Conservation (phyloP, 1,284 basidiomycete species). For the Cryptococcus jaspeensis region DNA sequence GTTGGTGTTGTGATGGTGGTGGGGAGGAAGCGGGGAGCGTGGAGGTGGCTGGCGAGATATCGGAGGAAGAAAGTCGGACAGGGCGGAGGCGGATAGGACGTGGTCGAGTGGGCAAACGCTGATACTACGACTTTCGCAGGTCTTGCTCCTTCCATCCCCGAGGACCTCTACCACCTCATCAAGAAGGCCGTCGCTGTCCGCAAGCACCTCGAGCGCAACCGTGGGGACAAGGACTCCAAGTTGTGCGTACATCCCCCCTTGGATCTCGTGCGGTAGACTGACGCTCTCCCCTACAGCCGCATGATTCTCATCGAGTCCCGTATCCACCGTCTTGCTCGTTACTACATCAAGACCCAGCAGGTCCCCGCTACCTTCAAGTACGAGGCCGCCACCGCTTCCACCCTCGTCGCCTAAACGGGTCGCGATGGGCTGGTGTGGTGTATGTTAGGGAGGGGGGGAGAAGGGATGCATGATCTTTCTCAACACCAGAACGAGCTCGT, state of each 20-base stretch:
- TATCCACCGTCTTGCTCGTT: slow-evolving; percentile 91
- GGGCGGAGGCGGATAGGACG: background rate
- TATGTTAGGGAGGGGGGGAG: background rate
- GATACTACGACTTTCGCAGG: slow-evolving; percentile 55
- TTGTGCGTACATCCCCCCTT: slow-evolving; percentile 58
- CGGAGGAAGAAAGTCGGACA: background rate
- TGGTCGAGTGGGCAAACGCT: background rate
- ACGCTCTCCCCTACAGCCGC: slow-evolving; percentile 54
- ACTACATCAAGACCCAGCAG: slow-evolving; percentile 99
- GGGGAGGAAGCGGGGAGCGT: background rate
- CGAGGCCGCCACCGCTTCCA: slow-evolving; percentile 84
- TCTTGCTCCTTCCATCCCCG: slow-evolving; percentile 95
- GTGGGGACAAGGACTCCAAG: slow-evolving; percentile 97
- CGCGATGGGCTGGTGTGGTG: background rate
- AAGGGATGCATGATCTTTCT: too few species aligned
- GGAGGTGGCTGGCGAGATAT: slow-evolving; percentile 1
- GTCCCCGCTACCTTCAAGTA: slow-evolving; percentile 98
- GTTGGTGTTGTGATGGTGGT: background rate
- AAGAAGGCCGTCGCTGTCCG: slow-evolving; percentile 99
- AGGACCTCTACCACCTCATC: slow-evolving; percentile 99
- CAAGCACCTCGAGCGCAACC: slow-evolving; percentile 98
- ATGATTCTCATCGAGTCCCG: slow-evolving; percentile 97
- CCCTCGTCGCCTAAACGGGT: slow-evolving; percentile 50
- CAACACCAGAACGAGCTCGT: too few species aligned
- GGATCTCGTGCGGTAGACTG: slow-evolving; percentile 6